A percentile compares a stretch with the other conserved stretches of the same genome.
Conservation (phyloP, 2,329 filamentous ascomycete species). For the Monilinia fructicola region DNA sequence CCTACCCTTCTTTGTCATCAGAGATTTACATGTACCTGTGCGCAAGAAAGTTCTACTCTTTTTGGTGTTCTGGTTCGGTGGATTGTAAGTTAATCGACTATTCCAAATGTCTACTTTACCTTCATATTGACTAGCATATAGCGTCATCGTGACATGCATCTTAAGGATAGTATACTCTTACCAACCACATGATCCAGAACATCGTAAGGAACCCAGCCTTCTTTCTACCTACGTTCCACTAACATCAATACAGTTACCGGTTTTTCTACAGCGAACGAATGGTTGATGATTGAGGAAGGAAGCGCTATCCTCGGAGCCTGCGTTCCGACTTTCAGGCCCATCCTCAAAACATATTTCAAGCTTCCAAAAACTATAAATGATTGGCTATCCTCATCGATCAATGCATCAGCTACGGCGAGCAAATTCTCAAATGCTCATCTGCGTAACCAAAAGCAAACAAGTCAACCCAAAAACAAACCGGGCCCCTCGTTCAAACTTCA, state of each 20-base stretch:
- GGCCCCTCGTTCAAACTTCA: not conserved
- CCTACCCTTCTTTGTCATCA: constrained; percentile 21
- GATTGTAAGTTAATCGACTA: constrained; percentile 13
- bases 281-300: constrained; percentile 22
- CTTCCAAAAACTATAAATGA: constrained; percentile 11
- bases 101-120: not conserved
- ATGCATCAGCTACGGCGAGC: not conserved
- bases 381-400: not conserved
- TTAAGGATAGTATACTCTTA: constrained; percentile 21
- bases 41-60: constrained; percentile 19
- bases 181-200: constrained; percentile 5
- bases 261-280: constrained; percentile 14
- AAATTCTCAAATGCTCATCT: constrained; percentile 5
- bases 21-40: constrained; percentile 18
- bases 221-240: not conserved
- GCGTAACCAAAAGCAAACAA: not conserved
- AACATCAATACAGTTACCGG: not conserved
- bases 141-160: constrained; percentile 19
- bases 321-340: constrained; percentile 18
- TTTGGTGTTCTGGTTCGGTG: constrained; percentile 21
- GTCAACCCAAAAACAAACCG: not conserved
- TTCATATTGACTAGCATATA: not conserved
- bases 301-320: constrained; percentile 20
- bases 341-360: constrained; percentile 13
- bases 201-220: not conserved